These are phyloP conservation scores for Hemileccinum rubropunctum DNA, from an alignment of 768 basidiomycete genomes.

Conservation along the genomic window DNA sequence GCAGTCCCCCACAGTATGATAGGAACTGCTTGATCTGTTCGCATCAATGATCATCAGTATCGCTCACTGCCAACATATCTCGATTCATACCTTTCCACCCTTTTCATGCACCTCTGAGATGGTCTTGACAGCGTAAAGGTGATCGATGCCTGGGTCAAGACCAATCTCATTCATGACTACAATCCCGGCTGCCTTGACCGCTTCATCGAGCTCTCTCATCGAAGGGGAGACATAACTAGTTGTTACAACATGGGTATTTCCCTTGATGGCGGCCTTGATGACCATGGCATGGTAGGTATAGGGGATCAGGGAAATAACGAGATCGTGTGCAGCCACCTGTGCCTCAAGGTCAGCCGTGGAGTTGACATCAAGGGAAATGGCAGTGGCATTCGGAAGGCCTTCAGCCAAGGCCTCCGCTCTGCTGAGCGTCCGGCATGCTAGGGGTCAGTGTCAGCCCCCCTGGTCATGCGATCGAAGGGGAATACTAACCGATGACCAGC, in stretches of 20 bases:
- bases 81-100: slow-evolving; percentile 79
- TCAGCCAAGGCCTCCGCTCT: slow-evolving; percentile 68
- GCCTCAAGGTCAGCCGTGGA: slow-evolving; percentile 70
- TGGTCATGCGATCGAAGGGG: neutral
- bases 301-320: slow-evolving; percentile 95
- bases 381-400: slow-evolving; percentile 66
- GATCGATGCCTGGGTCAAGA: slow-evolving; percentile 93
- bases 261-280: slow-evolving; percentile 80
- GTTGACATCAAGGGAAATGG: slow-evolving; percentile 80
- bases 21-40: slow-evolving; percentile 82
- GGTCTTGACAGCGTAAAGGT: slow-evolving; percentile 91
- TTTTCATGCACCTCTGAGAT: slow-evolving; percentile 91
- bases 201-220: slow-evolving; percentile 82
- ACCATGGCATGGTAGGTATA: slow-evolving; percentile 89
- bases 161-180: slow-evolving; percentile 98
- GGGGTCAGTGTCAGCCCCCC: slow-evolving; percentile 2
- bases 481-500: slow-evolving; percentile 73
- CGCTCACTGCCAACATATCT: neutral
- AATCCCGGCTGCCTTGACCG: slow-evolving; percentile 84
- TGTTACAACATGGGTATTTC: slow-evolving; percentile 92
- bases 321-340: slow-evolving; percentile 80
- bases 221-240: slow-evolving; percentile 93
- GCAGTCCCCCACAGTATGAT: slow-evolving; percentile 95
- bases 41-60: neutral
- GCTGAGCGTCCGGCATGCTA: slow-evolving; percentile 85